Percentiles rank a stretch among this genome's conserved stretches.
phyloP scores from a whole-genome alignment of 495 filamentous ascomycete species.

The Barbatosphaeria neglecta region DNA sequence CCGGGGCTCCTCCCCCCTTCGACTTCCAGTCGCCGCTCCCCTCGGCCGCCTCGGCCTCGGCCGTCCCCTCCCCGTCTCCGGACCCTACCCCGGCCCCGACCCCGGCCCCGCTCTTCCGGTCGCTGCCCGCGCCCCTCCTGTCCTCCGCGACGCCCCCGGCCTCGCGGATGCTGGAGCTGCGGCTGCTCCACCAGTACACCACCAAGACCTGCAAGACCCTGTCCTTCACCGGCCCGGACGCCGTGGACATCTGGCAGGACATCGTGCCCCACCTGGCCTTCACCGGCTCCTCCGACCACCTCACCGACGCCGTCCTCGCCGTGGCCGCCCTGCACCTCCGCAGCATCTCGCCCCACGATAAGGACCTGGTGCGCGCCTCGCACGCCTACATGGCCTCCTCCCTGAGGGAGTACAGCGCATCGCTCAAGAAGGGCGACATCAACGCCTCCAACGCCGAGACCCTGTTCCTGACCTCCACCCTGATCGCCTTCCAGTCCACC shows the following conservation, averaged over 20 bases:
- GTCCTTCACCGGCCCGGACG: slow-evolving; percentile 33
- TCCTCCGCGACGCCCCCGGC: slow-evolving; percentile 23
- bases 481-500: slow-evolving; percentile 48
- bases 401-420: slow-evolving; percentile 39
- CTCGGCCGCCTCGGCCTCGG: slow-evolving; percentile 7
- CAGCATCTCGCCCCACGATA: slow-evolving; percentile 34
- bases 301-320: slow-evolving; percentile 44
- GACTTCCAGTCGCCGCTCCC: slow-evolving; percentile 18
- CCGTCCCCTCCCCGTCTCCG: slow-evolving; percentile 14
- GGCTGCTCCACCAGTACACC: slow-evolving; percentile 44
- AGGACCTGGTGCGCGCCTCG: slow-evolving; percentile 39
- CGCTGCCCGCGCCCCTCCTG: slow-evolving; percentile 21
- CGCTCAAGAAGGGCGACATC: slow-evolving; percentile 33
- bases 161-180: slow-evolving; percentile 38
- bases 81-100: slow-evolving; percentile 9
- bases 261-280: slow-evolving; percentile 45
- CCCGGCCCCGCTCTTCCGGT: slow-evolving; percentile 21
- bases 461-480: slow-evolving; percentile 39
- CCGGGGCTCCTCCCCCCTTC: slow-evolving; percentile 13
- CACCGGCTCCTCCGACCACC: slow-evolving; percentile 34
- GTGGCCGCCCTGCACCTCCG: slow-evolving; percentile 46
- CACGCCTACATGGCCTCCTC: slow-evolving; percentile 48
- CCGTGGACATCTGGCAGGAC: slow-evolving; percentile 39
- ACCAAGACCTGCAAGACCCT: slow-evolving; percentile 40
- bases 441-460: slow-evolving; percentile 41